Conservation (phyloP, 2,329 filamentous ascomycete genomes). For the Sporothrix variecibatus region DNA sequence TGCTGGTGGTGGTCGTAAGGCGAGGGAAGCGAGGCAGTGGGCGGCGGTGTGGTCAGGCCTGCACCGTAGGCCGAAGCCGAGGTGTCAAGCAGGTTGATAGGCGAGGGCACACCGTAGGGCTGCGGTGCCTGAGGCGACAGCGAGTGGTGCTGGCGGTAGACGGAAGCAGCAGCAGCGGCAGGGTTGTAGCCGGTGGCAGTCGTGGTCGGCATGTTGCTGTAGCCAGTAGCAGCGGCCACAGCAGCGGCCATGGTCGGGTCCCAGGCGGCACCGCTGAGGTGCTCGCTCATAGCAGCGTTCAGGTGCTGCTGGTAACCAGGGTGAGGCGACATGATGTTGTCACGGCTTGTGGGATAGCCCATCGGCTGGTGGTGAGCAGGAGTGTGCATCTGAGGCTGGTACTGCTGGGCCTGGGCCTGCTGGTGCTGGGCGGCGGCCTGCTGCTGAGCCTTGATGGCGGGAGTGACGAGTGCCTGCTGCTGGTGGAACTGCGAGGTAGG, state of each 20-base stretch:
- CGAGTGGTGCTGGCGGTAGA: conserved; percentile 27
- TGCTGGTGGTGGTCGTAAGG: conserved; percentile 40
- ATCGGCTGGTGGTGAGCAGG: conserved; percentile 24
- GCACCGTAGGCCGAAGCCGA: conserved; percentile 44
- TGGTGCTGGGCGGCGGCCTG: conserved; percentile 14
- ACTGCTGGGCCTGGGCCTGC: not conserved
- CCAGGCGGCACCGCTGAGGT: conserved; percentile 43
- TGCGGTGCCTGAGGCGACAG: conserved; percentile 24
- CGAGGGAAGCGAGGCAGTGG: conserved; percentile 53
- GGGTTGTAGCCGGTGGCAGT: conserved; percentile 25
- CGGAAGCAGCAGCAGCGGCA: conserved; percentile 3
- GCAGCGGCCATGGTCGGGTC: conserved; percentile 41
- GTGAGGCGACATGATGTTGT: conserved; percentile 57
- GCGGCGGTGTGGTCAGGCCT: conserved; percentile 59
- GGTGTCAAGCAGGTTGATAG: conserved; percentile 49
- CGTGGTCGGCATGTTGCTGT: conserved; percentile 23
- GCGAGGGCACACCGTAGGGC: conserved; percentile 28
- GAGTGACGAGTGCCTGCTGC: conserved; percentile 45
- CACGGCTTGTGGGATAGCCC: conserved; percentile 37
- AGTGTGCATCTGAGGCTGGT: conserved; percentile 22
- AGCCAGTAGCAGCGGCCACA: conserved; percentile 1
- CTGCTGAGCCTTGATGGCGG: conserved; percentile 19
- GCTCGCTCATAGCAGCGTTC: conserved; percentile 59
- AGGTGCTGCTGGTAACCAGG: conserved; percentile 55
- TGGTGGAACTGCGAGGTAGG: conserved; percentile 61